Conservation (phyloP, 768 basidiomycete genomes). For the Porpolomopsis calyptriformis region DNA sequence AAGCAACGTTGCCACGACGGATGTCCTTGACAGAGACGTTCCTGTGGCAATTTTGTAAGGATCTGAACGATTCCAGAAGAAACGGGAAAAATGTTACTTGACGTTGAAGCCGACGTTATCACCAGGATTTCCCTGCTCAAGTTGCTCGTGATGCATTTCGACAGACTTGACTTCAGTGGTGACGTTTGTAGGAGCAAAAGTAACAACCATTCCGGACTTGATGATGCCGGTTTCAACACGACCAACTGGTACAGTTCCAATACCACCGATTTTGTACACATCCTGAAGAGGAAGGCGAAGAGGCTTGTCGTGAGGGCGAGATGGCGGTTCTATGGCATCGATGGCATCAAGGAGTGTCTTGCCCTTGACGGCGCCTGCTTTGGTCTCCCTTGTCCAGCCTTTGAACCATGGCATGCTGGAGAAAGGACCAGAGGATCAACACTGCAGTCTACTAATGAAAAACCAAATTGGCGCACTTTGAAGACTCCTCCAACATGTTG, state of each 20-base stretch:
- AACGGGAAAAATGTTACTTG: constrained; percentile 40
- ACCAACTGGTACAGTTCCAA: constrained; percentile 99
- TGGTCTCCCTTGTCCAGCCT: constrained; percentile 97
- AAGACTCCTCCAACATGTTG: constrained; percentile 99
- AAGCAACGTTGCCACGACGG: constrained; percentile 98
- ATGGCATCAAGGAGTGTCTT: constrained; percentile 99
- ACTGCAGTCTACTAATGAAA: too few species aligned
- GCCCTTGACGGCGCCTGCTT: constrained; percentile 87
- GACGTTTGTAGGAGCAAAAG: constrained; percentile 93
- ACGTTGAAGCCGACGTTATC: constrained; percentile 99
- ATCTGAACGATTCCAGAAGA: not conserved
- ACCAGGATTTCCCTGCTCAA: constrained; percentile 87
- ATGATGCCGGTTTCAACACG: constrained; percentile 99
- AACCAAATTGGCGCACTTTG: constrained; percentile 37
- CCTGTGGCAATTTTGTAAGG: constrained; percentile 32
- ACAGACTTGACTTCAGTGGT: constrained; percentile 99
- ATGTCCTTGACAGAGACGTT: constrained; percentile 99
- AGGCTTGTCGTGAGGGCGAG: constrained; percentile 96
- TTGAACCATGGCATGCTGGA: constrained; percentile 98
- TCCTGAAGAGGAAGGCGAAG: constrained; percentile 99
- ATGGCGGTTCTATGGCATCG: constrained; percentile 97
- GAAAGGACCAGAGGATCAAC: not conserved
- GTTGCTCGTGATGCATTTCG: constrained; percentile 99
- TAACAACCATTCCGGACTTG: constrained; percentile 99
- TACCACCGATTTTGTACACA: constrained; percentile 99